A percentile compares a stretch with the other conserved stretches of the same genome.
Evolutionary conservation across 2,329 filamentous ascomycete species (phyloP).

Genomic region (Aquanectria penicillioides): DNA sequence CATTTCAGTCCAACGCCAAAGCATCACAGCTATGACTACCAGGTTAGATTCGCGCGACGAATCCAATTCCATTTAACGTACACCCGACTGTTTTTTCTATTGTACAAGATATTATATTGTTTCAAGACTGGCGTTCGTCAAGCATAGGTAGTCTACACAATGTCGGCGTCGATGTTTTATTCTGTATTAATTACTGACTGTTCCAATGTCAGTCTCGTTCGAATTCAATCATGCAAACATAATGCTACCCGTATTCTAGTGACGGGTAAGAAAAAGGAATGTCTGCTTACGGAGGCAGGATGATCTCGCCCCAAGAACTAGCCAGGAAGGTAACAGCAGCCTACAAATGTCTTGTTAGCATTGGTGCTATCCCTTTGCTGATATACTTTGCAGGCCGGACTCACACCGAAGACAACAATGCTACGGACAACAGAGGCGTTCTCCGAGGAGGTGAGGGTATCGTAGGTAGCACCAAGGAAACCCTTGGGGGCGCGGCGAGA

Average conservation of each 20-base stretch:
- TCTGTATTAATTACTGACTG: conserved; percentile 38
- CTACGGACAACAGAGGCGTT: conserved; percentile 76
- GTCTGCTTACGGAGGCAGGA: conserved; percentile 69
- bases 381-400: conserved; percentile 41
- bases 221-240: too few species aligned
- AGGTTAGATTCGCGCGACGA: conserved; percentile 22
- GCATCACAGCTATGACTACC: conserved; percentile 33
- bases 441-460: conserved; percentile 71
- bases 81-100: conserved; percentile 38
- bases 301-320: conserved; percentile 73
- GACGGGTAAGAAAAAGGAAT: background rate
- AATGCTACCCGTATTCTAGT: too few species aligned
- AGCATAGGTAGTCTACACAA: background rate
- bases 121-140: background rate
- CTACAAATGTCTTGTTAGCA: conserved; percentile 49
- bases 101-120: conserved; percentile 38
- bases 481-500: conserved; percentile 56
- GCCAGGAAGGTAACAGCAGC: conserved; percentile 73
- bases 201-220: conserved; percentile 21
- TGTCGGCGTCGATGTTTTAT: conserved; percentile 1
- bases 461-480: conserved; percentile 67
- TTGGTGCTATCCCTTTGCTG: background rate
- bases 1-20: conserved; percentile 27
- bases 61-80: conserved; percentile 40
- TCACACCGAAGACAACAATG: conserved; percentile 74